Base-by-base conservation (phyloP, 1,139 yeast species). In the Geotrichum bryndzae region DNA sequence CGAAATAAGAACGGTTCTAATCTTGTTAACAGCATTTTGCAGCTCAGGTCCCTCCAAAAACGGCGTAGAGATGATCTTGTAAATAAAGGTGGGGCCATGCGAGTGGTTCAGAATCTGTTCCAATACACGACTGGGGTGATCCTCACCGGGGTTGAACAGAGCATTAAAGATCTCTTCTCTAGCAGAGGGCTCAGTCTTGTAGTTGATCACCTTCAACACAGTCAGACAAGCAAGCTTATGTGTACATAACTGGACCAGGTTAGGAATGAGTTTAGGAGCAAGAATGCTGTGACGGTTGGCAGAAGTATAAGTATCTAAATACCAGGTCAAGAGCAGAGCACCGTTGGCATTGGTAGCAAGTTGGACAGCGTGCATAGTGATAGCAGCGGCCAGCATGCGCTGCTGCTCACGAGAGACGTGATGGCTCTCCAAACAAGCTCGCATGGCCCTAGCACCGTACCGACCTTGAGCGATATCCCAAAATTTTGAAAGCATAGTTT, bases 361-460 rank as follows among this genome's bases (percentile, higher is more conserved):
- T 66, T 87, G 91, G 67, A 88, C 89, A 46, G 95, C 85, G 77
- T 87, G 86, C 60, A 86, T 82, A 29, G 90, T 85, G 65, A 94
- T 89, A 65, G 90, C 84, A 1, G 90, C 86, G 15, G 96, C 87
- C n/a, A 92, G 81, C 61, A 90, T 80, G 8, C 88, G 76, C 59
- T 87, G 83, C 70, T 90, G 96, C 69, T 86, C 92, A 46, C 77
- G 77, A 13, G 87, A 79, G 10, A 85, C 80, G 64, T 83, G 81
- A 57, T 82, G 83, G 53, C 94, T 86, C 75, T 94, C 99, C 60
- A 94, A 79, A 68, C 96, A 90, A 0, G 99, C 96, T 66, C 99
- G 79, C 67, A 92, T 87, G 45, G 98, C 96, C 68, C 99, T 82
- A 0, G 98, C 94, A 56, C 99, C 99, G 74, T 90, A 94, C 69